phyloP scores from a whole-genome alignment of 2,329 filamentous ascomycete genomes.

The Xylariomycetidae sp. region DNA sequence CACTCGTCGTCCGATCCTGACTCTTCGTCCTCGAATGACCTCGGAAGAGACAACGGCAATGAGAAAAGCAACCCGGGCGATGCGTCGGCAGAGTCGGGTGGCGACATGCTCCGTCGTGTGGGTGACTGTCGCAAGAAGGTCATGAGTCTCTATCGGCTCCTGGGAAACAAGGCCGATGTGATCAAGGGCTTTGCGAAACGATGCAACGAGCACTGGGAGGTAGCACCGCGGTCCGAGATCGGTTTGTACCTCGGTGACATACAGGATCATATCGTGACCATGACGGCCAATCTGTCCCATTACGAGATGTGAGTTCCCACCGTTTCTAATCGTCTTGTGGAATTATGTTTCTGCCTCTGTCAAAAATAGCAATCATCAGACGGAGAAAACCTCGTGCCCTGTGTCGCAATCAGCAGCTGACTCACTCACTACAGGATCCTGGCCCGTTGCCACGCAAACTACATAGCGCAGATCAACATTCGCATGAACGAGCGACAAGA shows the following conservation, averaged over 20 bases:
- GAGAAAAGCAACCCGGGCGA: constrained; percentile 45
- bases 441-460: constrained; percentile 88
- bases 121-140: constrained; percentile 96
- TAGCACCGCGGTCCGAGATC: constrained; percentile 91
- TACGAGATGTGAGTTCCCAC: constrained; percentile 76
- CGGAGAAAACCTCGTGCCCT: no score
- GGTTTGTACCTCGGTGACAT: constrained; percentile 98
- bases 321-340: background rate
- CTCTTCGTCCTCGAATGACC: constrained; percentile 32
- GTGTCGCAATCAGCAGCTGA: no score
- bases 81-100: constrained; percentile 44
- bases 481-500: constrained; percentile 98
- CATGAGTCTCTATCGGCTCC: constrained; percentile 86
- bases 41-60: constrained; percentile 30
- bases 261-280: constrained; percentile 97
- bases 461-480: constrained; percentile 98
- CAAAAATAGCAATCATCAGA: no score
- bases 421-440: no score
- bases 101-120: constrained; percentile 87
- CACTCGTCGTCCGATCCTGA: constrained; percentile 55
- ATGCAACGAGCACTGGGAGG: constrained; percentile 97
- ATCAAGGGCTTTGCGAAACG: constrained; percentile 99
- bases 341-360: no score
- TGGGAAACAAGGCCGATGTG: constrained; percentile 97
- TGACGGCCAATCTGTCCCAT: constrained; percentile 93